Conservation (phyloP, 1,284 basidiomycete genomes). For the Puccinia coronata region DNA sequence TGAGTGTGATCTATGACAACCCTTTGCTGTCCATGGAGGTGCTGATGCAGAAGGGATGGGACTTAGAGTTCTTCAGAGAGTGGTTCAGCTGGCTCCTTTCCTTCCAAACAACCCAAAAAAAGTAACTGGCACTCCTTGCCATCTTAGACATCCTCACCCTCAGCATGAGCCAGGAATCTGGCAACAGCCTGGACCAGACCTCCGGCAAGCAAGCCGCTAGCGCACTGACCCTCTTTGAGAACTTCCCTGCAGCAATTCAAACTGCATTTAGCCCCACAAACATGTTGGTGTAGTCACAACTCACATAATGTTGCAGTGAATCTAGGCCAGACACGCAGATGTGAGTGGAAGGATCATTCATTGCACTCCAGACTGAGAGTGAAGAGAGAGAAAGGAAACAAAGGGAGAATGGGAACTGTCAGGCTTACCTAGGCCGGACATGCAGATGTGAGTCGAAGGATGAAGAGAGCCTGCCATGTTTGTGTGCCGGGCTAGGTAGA, state of each 20-base stretch:
- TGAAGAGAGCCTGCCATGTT: too few species aligned
- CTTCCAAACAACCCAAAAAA: conserved; percentile 82
- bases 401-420: too few species aligned
- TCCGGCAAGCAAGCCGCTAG: conserved; percentile 28
- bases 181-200: conserved; percentile 38
- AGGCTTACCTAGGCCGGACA: too few species aligned
- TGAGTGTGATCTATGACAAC: conserved; percentile 84
- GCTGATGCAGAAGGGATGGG: conserved; percentile 67
- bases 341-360: too few species aligned
- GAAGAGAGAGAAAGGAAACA: too few species aligned
- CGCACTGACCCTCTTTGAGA: conserved; percentile 34
- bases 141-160: conserved; percentile 68
- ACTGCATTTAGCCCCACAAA: neutral
- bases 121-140: conserved; percentile 76
- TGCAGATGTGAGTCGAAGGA: too few species aligned
- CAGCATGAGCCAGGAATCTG: conserved; percentile 22
- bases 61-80: conserved; percentile 72
- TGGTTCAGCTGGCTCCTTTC: conserved; percentile 71
- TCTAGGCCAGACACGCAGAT: too few species aligned
- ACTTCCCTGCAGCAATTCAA: conserved; percentile 34
- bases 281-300: too few species aligned
- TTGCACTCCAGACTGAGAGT: too few species aligned
- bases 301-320: too few species aligned
- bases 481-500: too few species aligned
- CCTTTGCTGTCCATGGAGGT: conserved; percentile 72